Base-by-base conservation (phyloP, 208 protist genomes). In the Angomonas deanei region DNA sequence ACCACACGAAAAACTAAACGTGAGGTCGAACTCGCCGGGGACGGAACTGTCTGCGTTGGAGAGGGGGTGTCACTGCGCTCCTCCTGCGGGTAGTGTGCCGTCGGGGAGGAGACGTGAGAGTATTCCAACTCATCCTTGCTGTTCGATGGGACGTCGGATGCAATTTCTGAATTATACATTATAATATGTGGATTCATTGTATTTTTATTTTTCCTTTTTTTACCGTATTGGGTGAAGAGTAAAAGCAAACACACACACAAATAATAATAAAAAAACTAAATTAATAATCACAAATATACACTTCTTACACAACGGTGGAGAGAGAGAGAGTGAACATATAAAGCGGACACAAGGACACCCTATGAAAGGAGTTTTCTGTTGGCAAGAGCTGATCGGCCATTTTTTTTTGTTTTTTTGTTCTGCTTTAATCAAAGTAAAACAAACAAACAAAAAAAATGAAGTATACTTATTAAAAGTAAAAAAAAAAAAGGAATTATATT, bases 1-100 rank as follows among this genome's bases (percentile, higher is more conserved):
- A 3, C 79, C 85, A 46, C 75, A 82, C 11, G 85, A 86, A 52
- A 92, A 92, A 48, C 74, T 76, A 59, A 92, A 59, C 1, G 85
- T 92, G 13, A 92, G 50, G 63, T 92, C 85, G 56, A 59, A 78
- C 5, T 39, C 53, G 6, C 53, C 53, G 3, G 27, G 5, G 28
- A 15, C 15, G 36, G 36, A 42, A 15, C 11, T n/a, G 15, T 42
- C 15, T 15, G 23, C 13, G 47, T 53, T 26, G n/a, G 47, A 53
- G 10, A 26, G n/a, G 23, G n/a, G 47, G 47, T 5, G 23, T 15
- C 10, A 53, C n/a, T 10, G n/a, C 11, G 11, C 36, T 42, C n/a
- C n/a, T n/a, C n/a, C n/a, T n/a, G n/a, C n/a, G n/a, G n/a, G n/a
- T n/a, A n/a, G n/a, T n/a, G n/a, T n/a, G n/a, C n/a, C n/a, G n/a